Evolutionary conservation across 129 eudicot genomes (phyloP).

Genomic region (Saposhnikovia divaricata): DNA sequence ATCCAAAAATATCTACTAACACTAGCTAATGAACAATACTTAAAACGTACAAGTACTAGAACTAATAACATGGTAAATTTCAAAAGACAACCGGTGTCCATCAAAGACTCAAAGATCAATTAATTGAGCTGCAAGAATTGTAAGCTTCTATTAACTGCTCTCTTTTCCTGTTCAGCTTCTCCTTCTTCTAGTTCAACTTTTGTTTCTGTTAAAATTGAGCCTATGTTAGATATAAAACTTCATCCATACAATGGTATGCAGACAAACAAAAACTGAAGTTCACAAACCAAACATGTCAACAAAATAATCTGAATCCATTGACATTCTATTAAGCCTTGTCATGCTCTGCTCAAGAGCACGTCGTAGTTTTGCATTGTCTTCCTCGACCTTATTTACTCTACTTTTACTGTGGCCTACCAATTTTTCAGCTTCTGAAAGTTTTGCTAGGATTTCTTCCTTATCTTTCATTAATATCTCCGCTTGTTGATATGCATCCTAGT

Average conservation of each 20-base stretch:
- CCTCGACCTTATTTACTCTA: slow-evolving; percentile 82
- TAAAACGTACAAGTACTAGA: too few relatives aligned
- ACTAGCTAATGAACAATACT: too few relatives aligned
- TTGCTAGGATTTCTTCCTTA: slow-evolving; percentile 48
- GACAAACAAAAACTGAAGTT: not conserved
- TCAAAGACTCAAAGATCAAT: too few relatives aligned
- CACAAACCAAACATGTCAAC: slow-evolving; percentile 68
- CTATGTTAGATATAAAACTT: too few relatives aligned
- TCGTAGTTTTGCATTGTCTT: slow-evolving; percentile 84
- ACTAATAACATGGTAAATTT: too few relatives aligned
- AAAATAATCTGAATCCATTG: slow-evolving; percentile 85
- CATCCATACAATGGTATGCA: not conserved
- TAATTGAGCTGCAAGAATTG: too few relatives aligned
- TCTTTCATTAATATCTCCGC: slow-evolving; percentile 52
- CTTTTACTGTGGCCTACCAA: slow-evolving; percentile 52
- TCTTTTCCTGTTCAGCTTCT: too few relatives aligned
- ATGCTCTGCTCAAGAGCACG: slow-evolving; percentile 98
- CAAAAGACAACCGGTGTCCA: too few relatives aligned
- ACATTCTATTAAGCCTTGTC: slow-evolving; percentile 97
- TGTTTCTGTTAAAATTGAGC: too few relatives aligned
- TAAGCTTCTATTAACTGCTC: too few relatives aligned
- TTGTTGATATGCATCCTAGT: slow-evolving; percentile 65
- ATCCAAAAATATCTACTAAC: too few relatives aligned
- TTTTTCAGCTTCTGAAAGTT: slow-evolving; percentile 59
- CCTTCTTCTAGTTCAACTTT: too few relatives aligned